Conservation (phyloP, 176 grass and related monocot species). For the Hordeum marinum region DNA sequence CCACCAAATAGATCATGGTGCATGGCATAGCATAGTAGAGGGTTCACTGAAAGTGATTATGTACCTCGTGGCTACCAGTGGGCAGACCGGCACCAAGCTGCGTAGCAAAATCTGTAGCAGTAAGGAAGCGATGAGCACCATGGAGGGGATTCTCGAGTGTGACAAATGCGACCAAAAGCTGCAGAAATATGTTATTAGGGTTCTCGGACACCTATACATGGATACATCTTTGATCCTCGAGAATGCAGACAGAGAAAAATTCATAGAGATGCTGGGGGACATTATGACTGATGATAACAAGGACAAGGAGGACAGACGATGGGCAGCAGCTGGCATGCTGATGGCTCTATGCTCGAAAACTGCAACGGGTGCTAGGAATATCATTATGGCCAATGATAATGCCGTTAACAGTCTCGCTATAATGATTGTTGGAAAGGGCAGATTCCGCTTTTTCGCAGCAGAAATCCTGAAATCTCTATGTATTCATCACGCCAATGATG, state of each 20-base stretch:
- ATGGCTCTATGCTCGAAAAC: neutral
- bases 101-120: neutral
- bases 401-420: neutral
- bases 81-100: neutral
- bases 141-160: neutral
- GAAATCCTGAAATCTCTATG: neutral
- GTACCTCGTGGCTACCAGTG: rapidly evolving
- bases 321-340: neutral
- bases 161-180: neutral
- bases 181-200: neutral
- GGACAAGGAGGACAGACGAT: neutral
- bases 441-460: neutral
- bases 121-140: neutral
- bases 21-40: neutral
- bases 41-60: neutral
- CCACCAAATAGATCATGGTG: neutral
- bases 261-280: neutral
- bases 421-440: neutral
- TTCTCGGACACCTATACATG: neutral
- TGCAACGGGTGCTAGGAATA: neutral
- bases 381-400: neutral
- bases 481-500: neutral
- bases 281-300: neutral
- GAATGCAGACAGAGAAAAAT: neutral
- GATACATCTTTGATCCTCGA: neutral